Conservation (phyloP, 805 yeast species). For the Wickerhamiella slavikovae region DNA sequence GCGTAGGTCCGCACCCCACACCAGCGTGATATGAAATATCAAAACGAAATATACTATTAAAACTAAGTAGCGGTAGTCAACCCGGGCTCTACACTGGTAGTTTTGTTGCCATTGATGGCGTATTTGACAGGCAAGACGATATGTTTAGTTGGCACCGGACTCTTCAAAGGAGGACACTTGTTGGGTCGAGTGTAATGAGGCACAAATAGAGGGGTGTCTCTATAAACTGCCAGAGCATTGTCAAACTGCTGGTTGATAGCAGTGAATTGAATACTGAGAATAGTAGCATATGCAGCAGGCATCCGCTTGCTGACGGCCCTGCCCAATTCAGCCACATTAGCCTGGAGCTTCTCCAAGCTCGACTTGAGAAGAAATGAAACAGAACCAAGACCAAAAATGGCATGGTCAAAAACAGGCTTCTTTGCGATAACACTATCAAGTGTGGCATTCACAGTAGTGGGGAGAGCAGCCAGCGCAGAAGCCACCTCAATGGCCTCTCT, state of each 20-base stretch:
- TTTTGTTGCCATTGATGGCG: too few relatives aligned
- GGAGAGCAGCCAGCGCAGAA: neutral
- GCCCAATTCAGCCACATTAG: neutral
- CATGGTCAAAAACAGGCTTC: constrained; percentile 1
- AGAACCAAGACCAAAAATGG: neutral
- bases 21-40: too few relatives aligned
- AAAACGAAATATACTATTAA: too few relatives aligned
- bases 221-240: neutral
- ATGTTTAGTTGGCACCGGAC: too few relatives aligned
- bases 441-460: neutral
- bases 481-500: neutral
- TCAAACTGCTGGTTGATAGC: neutral
- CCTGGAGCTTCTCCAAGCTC: neutral
- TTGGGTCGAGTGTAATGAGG: too few relatives aligned
- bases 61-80: too few relatives aligned
- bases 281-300: neutral
- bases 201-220: neutral
- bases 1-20: too few relatives aligned
- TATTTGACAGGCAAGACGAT: too few relatives aligned
- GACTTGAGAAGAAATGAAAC: constrained; percentile 1
- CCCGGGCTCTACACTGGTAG: too few relatives aligned
- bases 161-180: too few relatives aligned
- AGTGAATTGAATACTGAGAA: neutral
- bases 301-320: neutral
- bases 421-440: neutral